Evolutionary conservation across 176 grass and related monocot species (phyloP), one percentile per base, ranked within the genome.

Genomic region (Hordeum marinum): DNA sequence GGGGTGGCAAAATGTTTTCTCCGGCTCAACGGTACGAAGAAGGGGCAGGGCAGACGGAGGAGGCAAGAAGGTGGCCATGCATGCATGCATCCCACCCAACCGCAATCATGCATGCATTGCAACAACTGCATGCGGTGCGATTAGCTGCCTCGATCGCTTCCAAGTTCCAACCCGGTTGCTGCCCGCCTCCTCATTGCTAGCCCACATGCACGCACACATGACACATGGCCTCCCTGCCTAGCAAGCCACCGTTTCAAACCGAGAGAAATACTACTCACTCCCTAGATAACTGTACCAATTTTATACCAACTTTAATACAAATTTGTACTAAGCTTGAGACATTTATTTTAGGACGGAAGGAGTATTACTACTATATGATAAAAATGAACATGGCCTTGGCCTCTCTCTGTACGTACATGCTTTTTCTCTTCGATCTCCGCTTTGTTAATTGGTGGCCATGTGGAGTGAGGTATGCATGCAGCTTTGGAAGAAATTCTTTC

Each of bases 191-290:
- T 41, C 39, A 41, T 41, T 10, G 68, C 87, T 82, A 70, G 72
- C 52, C 79, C 93, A 95, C 93, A 95, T 95, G 88, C 71, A 72
- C 68, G 34, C 73, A 92, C 94, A 93, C 94, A 89, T 96, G 94
- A 92, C 94, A 93, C 94, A 89, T 96, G 94, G 89, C 65, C 86
- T 83, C 82, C 29, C 60, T 62, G 60, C 11, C 60, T 5, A 7
- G 21, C 52, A 57, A 57, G 52, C 41, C 45, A 73, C 70, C 42
- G 25, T 75, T 75, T 50, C 43, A 29, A 75, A 75, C 4, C 14
- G 15, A 18, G 45, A 74, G 71, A 74, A 21, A 52, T 52, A 0
- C 15, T 18, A 57, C 29, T 29, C 1, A 21, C n/a, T n/a, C n/a
- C n/a, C n/a, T n/a, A n/a, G n/a, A n/a, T n/a, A n/a, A n/a, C n/a